Evolutionary conservation across 2,329 filamentous ascomycete genomes (phyloP), one percentile per base, ranked within the genome.

Genomic region (Aspergillus brunneoviolaceus): DNA sequence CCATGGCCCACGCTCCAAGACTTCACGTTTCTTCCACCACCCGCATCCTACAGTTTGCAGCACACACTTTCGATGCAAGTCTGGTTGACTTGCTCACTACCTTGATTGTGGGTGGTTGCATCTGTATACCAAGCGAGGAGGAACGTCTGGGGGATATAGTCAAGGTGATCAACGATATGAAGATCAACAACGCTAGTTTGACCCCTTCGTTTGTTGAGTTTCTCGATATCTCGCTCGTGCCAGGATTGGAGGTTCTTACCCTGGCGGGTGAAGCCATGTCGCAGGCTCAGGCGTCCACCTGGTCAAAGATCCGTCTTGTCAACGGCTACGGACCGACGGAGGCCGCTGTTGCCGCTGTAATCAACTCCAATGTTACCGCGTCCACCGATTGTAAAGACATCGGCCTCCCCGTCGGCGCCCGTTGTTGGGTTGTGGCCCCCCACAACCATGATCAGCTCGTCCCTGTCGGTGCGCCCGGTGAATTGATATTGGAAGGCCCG

Each of bases 181-280:
- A 79, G 9, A 81, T 83, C 33, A 83, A 79, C 47, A 81, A 79
- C 76, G 82, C 80, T 2, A 82, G 84, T 67, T 80, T 89, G 69
- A 89, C 87, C 0, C 83, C 86, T 1, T 80, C 85, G 0, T 80
- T 89, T 31, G 83, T 86, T 2, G 69, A 75, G 21, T 75, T 82
- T 7, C 65, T 84, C 49, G 69, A 77, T 19, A 77, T 78, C 1
- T 69, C 74, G 2, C 75, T 77, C 12, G 74, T 84, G 6, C 78
- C 79, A 3, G 71, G 70, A 5, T 68, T 84, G 25, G 73, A 77
- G 35, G 74, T 67, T 11, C 66, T 84, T 23, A 70, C 76, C 21
- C 68, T 83, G 47, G 78, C 74, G 16, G 80, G 80, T 6, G 80
- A 82, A 64, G 75, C 78, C 4, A 82, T 87, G 60, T 84, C 82